These are phyloP conservation scores for Lepidium africanum DNA, from an alignment of 345 rosid genomes.

Conservation along the genomic window DNA sequence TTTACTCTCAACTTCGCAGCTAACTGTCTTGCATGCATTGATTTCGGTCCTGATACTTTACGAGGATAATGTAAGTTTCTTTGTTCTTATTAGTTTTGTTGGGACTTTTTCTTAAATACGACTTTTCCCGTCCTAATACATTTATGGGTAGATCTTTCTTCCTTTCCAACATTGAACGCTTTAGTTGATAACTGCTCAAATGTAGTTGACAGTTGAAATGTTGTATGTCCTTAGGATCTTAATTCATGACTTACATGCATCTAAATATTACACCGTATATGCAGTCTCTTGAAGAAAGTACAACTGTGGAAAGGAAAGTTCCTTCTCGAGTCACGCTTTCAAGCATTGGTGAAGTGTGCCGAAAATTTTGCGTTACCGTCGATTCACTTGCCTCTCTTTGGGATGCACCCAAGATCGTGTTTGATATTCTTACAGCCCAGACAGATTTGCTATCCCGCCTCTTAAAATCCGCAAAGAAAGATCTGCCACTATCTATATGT, in stretches of 20 bases:
- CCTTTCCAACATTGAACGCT: not conserved
- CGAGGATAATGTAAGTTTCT: conserved; percentile 58
- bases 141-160: not conserved
- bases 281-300: conserved; percentile 43
- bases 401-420: conserved; percentile 45
- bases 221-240: not conserved
- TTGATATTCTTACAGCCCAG: conserved; percentile 57
- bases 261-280: conserved; percentile 10
- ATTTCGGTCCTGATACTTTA: conserved; percentile 47
- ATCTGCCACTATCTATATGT: conserved; percentile 39
- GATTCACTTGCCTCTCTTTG: conserved; percentile 40
- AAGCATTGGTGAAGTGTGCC: conserved; percentile 46
- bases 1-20: conserved; percentile 57
- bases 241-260: not conserved
- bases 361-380: conserved; percentile 29
- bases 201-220: not conserved
- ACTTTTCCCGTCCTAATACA: not conserved
- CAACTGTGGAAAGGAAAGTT: conserved; percentile 31
- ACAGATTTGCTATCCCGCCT: conserved; percentile 62
- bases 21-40: conserved; percentile 56
- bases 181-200: conserved; percentile 1
- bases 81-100: conserved; percentile 2
- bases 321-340: conserved; percentile 44
- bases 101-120: not conserved
- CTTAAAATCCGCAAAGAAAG: conserved; percentile 37